Evolutionary conservation across 805 yeast species (phyloP), one percentile per base, ranked within the genome.

Genomic region (Saccharomycopsis olivae): DNA sequence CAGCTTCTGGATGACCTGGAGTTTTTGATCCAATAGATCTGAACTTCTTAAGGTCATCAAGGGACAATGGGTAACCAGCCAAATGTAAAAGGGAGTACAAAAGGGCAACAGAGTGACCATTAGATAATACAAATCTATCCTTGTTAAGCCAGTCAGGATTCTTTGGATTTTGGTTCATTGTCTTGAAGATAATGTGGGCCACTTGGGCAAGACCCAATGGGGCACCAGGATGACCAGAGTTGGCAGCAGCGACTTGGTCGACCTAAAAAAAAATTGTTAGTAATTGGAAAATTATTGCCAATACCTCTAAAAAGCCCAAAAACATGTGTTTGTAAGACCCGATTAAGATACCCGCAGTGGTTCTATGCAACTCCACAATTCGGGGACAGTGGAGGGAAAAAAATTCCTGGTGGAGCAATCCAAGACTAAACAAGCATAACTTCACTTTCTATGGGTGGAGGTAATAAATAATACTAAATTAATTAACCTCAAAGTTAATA

Each of bases 151-250:
- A 89, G 46, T 73, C 67, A 49, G 96, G 89, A 73, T 84, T 79
- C 66, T 78, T 73, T 54, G 97, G 94, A 75, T 85, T 86, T 70
- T 84, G 75, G 54, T 66, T 79, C 81, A 88, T 71, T 57, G 74
- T 74, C 61, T 76, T 71, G 54, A 62, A 61, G 76, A 80, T 85
- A 49, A 89, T 61, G 64, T 89, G 96, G 48, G 96, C 95, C 46
- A 88, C 79, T 34, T 96, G 95, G 14, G 98, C 96, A 65, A 89
- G 69, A 49, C 97, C 97, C 75, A 89, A 77, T 55, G 97, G 97
- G 39, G 98, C 97, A 69, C 98, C 98, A 41, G 98, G 98, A 68
- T 89, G 98, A 51, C 98, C 98, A 46, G 95, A 81, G 66, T 89
- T 82, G 55, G 96, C 89, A 64, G 76, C 72, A 45, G 79, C 70